Percentiles rank a stretch among this genome's conserved stretches.
Conservation (phyloP, 2,329 filamentous ascomycete species). For the Aspergillus glaucus region DNA sequence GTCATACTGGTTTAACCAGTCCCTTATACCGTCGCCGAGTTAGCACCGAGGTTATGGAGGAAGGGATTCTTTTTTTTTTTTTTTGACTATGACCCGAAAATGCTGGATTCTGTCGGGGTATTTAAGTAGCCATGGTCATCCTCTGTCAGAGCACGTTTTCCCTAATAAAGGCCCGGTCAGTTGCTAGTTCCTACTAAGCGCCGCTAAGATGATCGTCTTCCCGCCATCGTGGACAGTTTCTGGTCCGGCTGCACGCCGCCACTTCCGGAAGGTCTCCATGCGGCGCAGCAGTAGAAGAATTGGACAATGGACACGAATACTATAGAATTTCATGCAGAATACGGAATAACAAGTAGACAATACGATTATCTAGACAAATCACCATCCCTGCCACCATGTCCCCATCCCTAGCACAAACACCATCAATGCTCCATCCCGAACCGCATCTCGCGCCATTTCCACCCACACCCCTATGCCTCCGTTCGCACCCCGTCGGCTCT, state of each 20-base stretch:
- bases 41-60: conserved; percentile 9
- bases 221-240: not conserved
- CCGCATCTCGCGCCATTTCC: conserved; percentile 33
- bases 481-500: conserved; percentile 18
- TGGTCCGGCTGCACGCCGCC: not conserved
- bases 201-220: not conserved
- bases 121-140: too few relatives aligned
- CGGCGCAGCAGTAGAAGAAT: not conserved
- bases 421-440: conserved; percentile 40
- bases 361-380: conserved; percentile 13
- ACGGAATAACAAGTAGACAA: not conserved
- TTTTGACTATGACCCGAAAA: not conserved
- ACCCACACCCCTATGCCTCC: conserved; percentile 27
- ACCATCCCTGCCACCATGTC: conserved; percentile 34
- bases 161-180: too few relatives aligned
- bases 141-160: too few relatives aligned
- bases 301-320: too few relatives aligned
- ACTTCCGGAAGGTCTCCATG: not conserved
- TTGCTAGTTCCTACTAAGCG: too few relatives aligned
- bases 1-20: not conserved
- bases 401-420: conserved; percentile 41
- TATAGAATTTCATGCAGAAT: too few relatives aligned
- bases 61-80: conserved; percentile 5
- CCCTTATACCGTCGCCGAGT: not conserved
- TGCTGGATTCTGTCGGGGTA: too few relatives aligned